A percentile compares a stretch with the other conserved stretches of the same genome.
Conservation (phyloP, 139 green algal genomes). For the Auxenochlorella pyrenoidosa region DNA sequence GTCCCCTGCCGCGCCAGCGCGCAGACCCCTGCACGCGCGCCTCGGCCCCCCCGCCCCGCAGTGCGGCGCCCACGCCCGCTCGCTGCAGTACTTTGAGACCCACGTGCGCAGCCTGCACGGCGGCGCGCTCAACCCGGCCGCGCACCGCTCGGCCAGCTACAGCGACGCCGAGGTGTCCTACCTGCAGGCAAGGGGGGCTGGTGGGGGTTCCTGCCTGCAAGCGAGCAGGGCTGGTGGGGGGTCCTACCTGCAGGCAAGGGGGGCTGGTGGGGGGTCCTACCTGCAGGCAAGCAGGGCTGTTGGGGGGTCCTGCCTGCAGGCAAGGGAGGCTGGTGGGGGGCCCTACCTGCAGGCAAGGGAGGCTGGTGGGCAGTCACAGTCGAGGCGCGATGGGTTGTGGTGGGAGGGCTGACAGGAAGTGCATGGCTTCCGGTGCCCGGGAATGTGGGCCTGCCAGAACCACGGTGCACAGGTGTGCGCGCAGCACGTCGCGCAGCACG, state of each 20-base stretch:
- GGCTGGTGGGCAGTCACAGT: background rate
- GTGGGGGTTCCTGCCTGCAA: too few species aligned
- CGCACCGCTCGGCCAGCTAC: slow-evolving; percentile 52
- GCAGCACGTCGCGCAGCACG: too few species aligned
- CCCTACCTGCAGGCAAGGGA: slow-evolving; percentile 46
- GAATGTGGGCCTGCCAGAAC: too few species aligned
- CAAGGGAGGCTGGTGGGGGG: too few species aligned
- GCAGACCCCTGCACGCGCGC: background rate
- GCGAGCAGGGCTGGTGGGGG: slow-evolving; percentile 54
- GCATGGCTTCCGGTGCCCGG: too few species aligned
- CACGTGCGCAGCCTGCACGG: slow-evolving; percentile 69
- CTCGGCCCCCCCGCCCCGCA: slow-evolving; percentile 9
- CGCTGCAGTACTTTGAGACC: slow-evolving; percentile 90
- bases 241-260: too few species aligned
- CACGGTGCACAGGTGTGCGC: too few species aligned
- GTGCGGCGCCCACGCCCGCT: slow-evolving; percentile 85
- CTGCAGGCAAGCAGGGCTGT: slow-evolving; percentile 36
- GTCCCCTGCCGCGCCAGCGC: background rate
- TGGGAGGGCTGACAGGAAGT: too few species aligned
- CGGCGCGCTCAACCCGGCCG: slow-evolving; percentile 82
- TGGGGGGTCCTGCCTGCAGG: slow-evolving; percentile 73
- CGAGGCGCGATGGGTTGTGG: too few species aligned
- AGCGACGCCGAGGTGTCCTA: slow-evolving; percentile 85
- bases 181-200: too few species aligned
- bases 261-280: too few species aligned